phyloP scores from a whole-genome alignment of 371 early-diverging fungal genomes.

The Mortierella sp. region DNA sequence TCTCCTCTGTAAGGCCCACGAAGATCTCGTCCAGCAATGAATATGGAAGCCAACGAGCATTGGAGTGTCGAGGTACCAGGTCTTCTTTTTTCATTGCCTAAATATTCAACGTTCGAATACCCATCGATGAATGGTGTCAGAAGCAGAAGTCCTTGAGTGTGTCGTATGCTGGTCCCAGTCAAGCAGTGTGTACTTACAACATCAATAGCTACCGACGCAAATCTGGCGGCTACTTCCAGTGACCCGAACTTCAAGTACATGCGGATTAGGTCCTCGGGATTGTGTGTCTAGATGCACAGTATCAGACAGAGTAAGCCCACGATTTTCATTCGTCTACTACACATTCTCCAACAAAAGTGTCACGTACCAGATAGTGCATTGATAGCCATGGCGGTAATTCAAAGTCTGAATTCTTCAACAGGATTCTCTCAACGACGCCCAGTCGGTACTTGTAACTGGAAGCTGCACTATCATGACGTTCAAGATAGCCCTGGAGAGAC shows the following conservation, averaged over 20 bases:
- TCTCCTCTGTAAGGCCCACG: constrained; percentile 18
- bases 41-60: constrained; percentile 47
- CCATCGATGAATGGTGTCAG: not conserved
- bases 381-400: constrained; percentile 44
- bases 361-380: constrained; percentile 40
- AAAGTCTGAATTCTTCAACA: constrained; percentile 28
- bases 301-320: not conserved
- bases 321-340: no score
- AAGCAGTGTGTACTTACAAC: constrained; percentile 5
- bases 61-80: constrained; percentile 35
- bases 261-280: constrained; percentile 48
- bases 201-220: constrained; percentile 32
- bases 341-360: no score
- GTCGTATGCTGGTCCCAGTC: not conserved
- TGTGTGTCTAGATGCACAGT: constrained; percentile 18
- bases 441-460: constrained; percentile 34
- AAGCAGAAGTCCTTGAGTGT: no score
- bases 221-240: constrained; percentile 31
- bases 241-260: constrained; percentile 34
- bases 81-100: constrained; percentile 40
- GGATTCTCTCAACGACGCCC: constrained; percentile 23
- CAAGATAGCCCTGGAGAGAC: constrained; percentile 24
- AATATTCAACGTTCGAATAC: not conserved
- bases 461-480: constrained; percentile 28
- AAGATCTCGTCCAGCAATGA: constrained; percentile 46